Evolutionary conservation across 768 basidiomycete species (phyloP).

Genomic region (Tulasnella sp.): DNA sequence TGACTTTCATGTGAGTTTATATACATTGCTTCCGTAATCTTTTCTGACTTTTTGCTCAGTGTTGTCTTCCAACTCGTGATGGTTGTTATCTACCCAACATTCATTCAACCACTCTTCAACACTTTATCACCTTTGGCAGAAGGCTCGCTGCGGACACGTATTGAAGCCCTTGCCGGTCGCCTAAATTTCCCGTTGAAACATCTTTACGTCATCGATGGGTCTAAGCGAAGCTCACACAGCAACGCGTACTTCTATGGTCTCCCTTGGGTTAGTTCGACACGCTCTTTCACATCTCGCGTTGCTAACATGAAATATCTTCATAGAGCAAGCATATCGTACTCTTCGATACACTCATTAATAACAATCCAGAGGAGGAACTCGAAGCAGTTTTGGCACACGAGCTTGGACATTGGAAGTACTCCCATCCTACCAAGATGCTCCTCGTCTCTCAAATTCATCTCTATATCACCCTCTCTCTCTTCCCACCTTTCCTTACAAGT

Average conservation of each 20-base stretch:
- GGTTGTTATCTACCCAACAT: slow-evolving; percentile 67
- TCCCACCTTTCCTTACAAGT: slow-evolving; percentile 80
- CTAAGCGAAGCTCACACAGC: slow-evolving; percentile 86
- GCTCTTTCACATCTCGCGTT: slow-evolving; percentile 17
- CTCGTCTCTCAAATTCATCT: slow-evolving; percentile 77
- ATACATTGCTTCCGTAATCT: background rate
- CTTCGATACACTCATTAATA: slow-evolving; percentile 91
- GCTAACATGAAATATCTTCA: background rate
- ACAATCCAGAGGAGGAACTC: slow-evolving; percentile 81
- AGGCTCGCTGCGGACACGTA: slow-evolving; percentile 63
- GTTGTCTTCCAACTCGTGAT: slow-evolving; percentile 72
- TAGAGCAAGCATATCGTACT: slow-evolving; percentile 92
- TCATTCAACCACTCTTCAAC: slow-evolving; percentile 96
- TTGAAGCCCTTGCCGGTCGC: slow-evolving; percentile 62
- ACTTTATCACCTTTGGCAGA: slow-evolving; percentile 76
- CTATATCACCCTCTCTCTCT: slow-evolving; percentile 70
- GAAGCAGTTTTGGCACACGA: slow-evolving; percentile 98
- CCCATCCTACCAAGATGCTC: slow-evolving; percentile 83
- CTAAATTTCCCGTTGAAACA: slow-evolving; percentile 90
- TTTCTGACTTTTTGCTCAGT: slow-evolving; percentile 30
- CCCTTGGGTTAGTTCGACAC: slow-evolving; percentile 52
- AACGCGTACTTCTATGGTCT: slow-evolving; percentile 99
- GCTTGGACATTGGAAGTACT: slow-evolving; percentile 90
- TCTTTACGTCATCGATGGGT: slow-evolving; percentile 94
- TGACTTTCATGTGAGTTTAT: slow-evolving; percentile 73